Evolutionary conservation across 2,329 filamentous ascomycete species (phyloP), one percentile per base, ranked within the genome.

Genomic region (Alternaria tenuissima): DNA sequence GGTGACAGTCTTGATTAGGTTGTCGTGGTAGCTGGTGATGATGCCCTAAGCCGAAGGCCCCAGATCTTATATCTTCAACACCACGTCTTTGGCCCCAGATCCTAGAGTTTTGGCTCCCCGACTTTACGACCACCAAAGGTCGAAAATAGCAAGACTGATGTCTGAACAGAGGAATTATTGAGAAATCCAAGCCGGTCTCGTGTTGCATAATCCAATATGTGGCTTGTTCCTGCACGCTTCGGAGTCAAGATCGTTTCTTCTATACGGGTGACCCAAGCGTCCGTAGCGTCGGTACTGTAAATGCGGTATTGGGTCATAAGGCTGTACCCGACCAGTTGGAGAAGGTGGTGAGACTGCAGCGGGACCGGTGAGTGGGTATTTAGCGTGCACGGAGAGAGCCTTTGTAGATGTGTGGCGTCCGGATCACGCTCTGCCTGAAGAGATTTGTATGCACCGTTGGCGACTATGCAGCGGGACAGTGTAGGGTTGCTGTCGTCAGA

Each of bases 401-500:
- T 64, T 65, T 71, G 76, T 74, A 74, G 72, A 64, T 55, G 24
- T 58, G 64, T 75, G 73, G 71, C 70, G 70, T 68, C 43, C 58
- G 59, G 58, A 32, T 57, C 54, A 63, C 57, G 56, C 63, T 63
- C 52, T 64, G 42, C 48, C 68, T 52, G 48, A 63, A 55, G 42
- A 49, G 42, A 51, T 58, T 55, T 54, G 54, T 57, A 61, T 57
- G 49, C 62, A 67, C 60, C 53, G 52, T 59, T 58, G 51, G 51
- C 52, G 62, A 66, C 57, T 48, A 47, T 64, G 67, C 60, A 64
- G 64, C 63, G 63, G 65, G 66, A 69, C 57, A 60, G 61, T 65
- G 61, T 67, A 67, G 52, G 64, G 57, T 41, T 75, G 75, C 70
- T 76, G 73, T 74, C 73, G 74, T 78, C 68, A 77, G 74, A 78